These are phyloP conservation scores for Silene coronaria DNA, from an alignment of 179 eudicot species.

Conservation along the genomic window DNA sequence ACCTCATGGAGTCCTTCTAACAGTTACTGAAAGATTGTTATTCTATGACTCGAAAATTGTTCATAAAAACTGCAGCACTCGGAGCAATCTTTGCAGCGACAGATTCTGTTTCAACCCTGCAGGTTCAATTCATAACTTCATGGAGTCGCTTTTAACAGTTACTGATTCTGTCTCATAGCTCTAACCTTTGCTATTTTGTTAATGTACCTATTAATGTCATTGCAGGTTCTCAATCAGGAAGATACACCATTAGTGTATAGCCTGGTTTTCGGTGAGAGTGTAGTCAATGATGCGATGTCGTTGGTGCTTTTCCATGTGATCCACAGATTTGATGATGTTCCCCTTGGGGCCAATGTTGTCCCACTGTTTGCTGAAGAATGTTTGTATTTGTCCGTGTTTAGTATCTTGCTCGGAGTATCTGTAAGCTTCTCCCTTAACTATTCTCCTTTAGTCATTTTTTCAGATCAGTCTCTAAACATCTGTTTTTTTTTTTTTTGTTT, in stretches of 20 bases:
- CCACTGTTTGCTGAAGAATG: constrained; percentile 38
- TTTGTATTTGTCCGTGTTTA: constrained; percentile 35
- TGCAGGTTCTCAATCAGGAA: constrained; percentile 64
- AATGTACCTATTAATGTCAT: background rate
- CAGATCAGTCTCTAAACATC: too few relatives aligned
- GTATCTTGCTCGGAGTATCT: constrained; percentile 50
- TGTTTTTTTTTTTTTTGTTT: background rate
- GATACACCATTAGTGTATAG: constrained; percentile 64
- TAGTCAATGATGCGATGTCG: constrained; percentile 70
- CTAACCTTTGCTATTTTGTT: too few relatives aligned
- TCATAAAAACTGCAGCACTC: constrained; percentile 40
- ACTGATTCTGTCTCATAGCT: background rate
- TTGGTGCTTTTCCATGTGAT: constrained; percentile 67
- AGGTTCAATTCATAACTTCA: constrained; percentile 36
- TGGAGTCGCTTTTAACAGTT: too few relatives aligned
- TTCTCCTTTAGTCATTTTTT: background rate
- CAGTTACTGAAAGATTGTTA: too few relatives aligned
- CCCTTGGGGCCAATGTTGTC: constrained; percentile 24
- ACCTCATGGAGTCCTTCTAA: too few relatives aligned
- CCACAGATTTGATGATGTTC: constrained; percentile 41
- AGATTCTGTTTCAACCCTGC: constrained; percentile 73
- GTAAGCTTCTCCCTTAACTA: constrained; percentile 32
- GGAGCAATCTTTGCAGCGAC: constrained; percentile 76
- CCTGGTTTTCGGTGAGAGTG: constrained; percentile 72
- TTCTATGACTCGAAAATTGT: too few relatives aligned